Percentiles rank a stretch among this genome's conserved stretches.
phyloP scores from a whole-genome alignment of 306 rosid genomes.

The Medicago lupulina region DNA sequence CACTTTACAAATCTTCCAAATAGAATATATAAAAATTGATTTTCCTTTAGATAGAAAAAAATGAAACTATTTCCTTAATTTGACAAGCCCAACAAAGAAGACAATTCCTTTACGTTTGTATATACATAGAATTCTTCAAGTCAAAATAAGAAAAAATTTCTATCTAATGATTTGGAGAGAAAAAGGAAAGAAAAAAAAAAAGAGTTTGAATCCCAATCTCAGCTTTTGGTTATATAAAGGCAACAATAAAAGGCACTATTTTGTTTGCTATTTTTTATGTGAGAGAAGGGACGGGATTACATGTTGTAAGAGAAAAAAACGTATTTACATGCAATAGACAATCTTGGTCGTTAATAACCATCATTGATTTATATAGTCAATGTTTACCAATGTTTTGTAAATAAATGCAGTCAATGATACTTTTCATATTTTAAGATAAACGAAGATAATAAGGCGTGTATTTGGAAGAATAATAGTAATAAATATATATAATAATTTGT shows the following conservation, averaged over 20 bases:
- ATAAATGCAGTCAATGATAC: too few species aligned
- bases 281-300: slow-evolving; percentile 8
- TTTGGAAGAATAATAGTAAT: too few species aligned
- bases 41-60: neutral
- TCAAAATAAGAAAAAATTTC: neutral
- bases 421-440: too few species aligned
- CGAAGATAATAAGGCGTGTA: too few species aligned
- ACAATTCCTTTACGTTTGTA: neutral
- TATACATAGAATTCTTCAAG: neutral
- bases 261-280: slow-evolving; percentile 1
- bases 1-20: neutral
- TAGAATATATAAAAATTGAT: neutral
- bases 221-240: neutral
- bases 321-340: too few species aligned
- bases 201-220: neutral
- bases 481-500: too few species aligned
- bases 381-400: too few species aligned
- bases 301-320: too few species aligned
- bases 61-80: neutral
- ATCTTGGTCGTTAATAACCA: too few species aligned
- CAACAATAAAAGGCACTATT: slow-evolving; percentile 51
- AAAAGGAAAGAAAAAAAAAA: slow-evolving; percentile 7
- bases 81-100: slow-evolving; percentile 6
- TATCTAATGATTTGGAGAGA: neutral
- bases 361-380: too few species aligned